These are phyloP conservation scores for Aspergillus mulundensis DNA, from an alignment of 495 filamentous ascomycete genomes.

Conservation along the genomic window DNA sequence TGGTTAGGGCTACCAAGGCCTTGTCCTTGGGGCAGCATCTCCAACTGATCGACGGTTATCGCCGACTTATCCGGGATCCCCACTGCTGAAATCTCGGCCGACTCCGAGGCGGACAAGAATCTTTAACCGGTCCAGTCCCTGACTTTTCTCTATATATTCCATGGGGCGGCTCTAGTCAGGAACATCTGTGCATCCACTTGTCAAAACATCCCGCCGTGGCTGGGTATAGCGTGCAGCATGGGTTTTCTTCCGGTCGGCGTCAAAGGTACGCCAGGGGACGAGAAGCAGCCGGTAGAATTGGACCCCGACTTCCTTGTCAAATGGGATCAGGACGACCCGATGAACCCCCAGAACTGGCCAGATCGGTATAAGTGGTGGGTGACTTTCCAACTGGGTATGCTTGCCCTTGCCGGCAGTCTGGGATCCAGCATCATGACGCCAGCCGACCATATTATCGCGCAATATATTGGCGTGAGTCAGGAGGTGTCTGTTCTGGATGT, in stretches of 20 bases:
- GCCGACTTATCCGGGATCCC: slow-evolving; percentile 4
- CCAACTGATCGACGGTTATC: neutral
- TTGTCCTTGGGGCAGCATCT: too few relatives aligned
- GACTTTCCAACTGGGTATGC: slow-evolving; percentile 47
- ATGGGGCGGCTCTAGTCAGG: neutral
- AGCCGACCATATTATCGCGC: slow-evolving; percentile 36
- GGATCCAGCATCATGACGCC: slow-evolving; percentile 48
- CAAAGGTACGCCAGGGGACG: neutral
- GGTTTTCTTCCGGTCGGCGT: neutral
- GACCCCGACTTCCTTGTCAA: slow-evolving; percentile 5
- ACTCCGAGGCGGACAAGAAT: neutral
- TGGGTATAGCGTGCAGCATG: neutral
- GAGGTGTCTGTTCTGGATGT: slow-evolving; percentile 29
- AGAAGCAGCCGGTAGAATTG: neutral
- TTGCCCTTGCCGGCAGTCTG: slow-evolving; percentile 46
- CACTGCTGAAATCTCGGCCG: slow-evolving; percentile 1
- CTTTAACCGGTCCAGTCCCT: neutral
- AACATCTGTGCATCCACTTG: neutral
- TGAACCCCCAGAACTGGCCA: slow-evolving; percentile 47
- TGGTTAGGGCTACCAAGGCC: neutral
- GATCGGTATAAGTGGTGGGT: slow-evolving; percentile 43
- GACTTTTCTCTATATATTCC: neutral
- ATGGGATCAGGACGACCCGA: slow-evolving; percentile 12
- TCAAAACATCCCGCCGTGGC: neutral
- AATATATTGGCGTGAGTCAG: slow-evolving; percentile 31